Conservation (phyloP, 148 eudicot species). For the Rhododendron simsii region DNA sequence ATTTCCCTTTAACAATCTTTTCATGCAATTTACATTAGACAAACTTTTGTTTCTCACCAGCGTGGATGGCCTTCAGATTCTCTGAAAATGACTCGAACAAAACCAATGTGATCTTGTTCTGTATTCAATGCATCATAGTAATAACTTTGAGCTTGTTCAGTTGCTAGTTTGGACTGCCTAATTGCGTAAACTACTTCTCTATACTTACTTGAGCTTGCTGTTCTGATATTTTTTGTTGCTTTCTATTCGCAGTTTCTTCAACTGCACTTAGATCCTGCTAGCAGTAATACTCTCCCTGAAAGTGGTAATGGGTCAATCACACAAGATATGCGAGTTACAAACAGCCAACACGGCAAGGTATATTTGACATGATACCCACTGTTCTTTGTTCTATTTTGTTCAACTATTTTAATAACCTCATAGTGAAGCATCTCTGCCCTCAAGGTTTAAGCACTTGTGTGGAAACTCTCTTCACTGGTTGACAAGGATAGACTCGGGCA, state of each 20-base stretch:
- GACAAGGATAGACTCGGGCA: not conserved
- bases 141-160: not conserved
- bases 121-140: not conserved
- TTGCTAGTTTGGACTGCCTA: not conserved
- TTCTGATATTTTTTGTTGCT: constrained; percentile 12
- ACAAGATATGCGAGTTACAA: constrained; percentile 70
- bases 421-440: not conserved
- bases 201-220: not conserved
- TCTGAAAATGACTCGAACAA: not conserved
- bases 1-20: not conserved
- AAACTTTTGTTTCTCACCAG: not conserved
- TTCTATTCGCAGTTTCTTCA: constrained; percentile 72
- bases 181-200: not conserved
- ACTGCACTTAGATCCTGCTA: constrained; percentile 90
- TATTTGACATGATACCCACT: not conserved
- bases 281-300: constrained; percentile 66
- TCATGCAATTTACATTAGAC: constrained; percentile 3
- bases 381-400: not conserved
- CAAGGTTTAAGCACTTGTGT: not conserved
- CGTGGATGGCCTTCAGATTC: not conserved
- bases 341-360: constrained; percentile 98
- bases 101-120: not conserved
- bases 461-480: not conserved
- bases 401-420: not conserved
- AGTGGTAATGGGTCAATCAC: constrained; percentile 64